Conservation (phyloP, 495 filamentous ascomycete genomes). For the Parathielavia hyrcaniae region DNA sequence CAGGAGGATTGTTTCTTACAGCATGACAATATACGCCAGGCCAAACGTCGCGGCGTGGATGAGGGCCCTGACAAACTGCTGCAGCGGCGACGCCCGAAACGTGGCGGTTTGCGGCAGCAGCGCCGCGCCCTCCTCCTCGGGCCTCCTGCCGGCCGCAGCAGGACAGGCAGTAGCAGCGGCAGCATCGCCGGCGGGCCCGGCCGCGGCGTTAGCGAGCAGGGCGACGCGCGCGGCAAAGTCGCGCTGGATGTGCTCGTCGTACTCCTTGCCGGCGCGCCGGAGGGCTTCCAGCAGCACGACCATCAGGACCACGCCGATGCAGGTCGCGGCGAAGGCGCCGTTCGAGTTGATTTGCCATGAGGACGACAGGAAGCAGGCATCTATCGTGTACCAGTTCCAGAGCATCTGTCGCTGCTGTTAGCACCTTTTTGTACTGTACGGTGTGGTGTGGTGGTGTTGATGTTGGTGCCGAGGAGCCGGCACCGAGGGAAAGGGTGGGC, state of each 20-base stretch:
- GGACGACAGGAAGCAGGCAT: conserved; percentile 45
- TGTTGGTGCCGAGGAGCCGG: not conserved
- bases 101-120: conserved; percentile 22
- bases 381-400: conserved; percentile 55
- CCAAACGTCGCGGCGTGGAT: conserved; percentile 48
- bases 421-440: not conserved
- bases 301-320: conserved; percentile 52
- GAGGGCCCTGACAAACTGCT: conserved; percentile 45
- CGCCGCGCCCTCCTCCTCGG: not conserved
- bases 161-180: not conserved
- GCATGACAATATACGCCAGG: conserved; percentile 53
- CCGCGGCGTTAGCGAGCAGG: conserved; percentile 3
- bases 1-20: conserved; percentile 17
- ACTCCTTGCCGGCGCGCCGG: conserved; percentile 49
- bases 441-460: not conserved
- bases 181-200: not conserved
- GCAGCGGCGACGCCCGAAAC: conserved; percentile 42
- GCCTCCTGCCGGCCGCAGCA: not conserved
- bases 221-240: conserved; percentile 33
- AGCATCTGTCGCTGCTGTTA: conserved; percentile 41
- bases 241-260: conserved; percentile 44
- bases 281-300: conserved; percentile 48
- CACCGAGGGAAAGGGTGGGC: not conserved
- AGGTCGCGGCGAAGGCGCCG: conserved; percentile 51
- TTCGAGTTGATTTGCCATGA: conserved; percentile 44